phyloP scores from a whole-genome alignment of 2,329 filamentous ascomycete genomes.

The Xylariales sp. region DNA sequence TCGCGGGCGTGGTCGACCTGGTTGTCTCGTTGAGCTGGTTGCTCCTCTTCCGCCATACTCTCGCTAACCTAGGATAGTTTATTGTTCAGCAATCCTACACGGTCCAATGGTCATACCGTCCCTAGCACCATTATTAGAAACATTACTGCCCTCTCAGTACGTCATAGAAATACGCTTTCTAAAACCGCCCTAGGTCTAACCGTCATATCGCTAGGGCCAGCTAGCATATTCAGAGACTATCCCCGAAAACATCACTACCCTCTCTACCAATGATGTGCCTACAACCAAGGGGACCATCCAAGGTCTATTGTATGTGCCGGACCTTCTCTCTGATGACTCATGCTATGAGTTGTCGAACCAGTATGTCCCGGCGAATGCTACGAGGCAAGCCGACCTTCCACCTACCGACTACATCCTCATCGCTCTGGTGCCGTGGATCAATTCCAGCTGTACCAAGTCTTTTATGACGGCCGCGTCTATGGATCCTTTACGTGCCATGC shows the following conservation, averaged over 20 bases:
- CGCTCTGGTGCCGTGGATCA: constrained; percentile 89
- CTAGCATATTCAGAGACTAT: constrained; percentile 66
- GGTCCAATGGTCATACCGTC: constrained; percentile 61
- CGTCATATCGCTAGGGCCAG: constrained; percentile 49
- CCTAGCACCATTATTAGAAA: constrained; percentile 67
- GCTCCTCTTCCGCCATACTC: background rate
- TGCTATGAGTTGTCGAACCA: constrained; percentile 72
- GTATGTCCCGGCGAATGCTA: constrained; percentile 81
- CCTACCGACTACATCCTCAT: constrained; percentile 77
- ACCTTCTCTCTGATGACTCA: constrained; percentile 65
- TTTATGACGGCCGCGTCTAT: constrained; percentile 73
- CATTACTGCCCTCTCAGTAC: constrained; percentile 66
- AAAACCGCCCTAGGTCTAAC: constrained; percentile 39
- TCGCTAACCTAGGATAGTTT: constrained; percentile 56
- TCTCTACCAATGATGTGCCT: constrained; percentile 75
- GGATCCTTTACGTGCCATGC: constrained; percentile 70
- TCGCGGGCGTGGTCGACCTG: background rate
- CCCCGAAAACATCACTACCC: constrained; percentile 74
- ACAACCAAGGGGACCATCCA: constrained; percentile 71
- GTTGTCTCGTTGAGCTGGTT: background rate
- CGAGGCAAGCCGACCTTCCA: constrained; percentile 75
- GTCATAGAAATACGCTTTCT: constrained; percentile 44
- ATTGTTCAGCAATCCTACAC: constrained; percentile 70
- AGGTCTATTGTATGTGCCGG: constrained; percentile 88
- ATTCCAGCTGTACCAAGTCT: constrained; percentile 74